These are phyloP conservation scores for Candida michaelii DNA, from an alignment of 805 yeast genomes.

Conservation along the genomic window DNA sequence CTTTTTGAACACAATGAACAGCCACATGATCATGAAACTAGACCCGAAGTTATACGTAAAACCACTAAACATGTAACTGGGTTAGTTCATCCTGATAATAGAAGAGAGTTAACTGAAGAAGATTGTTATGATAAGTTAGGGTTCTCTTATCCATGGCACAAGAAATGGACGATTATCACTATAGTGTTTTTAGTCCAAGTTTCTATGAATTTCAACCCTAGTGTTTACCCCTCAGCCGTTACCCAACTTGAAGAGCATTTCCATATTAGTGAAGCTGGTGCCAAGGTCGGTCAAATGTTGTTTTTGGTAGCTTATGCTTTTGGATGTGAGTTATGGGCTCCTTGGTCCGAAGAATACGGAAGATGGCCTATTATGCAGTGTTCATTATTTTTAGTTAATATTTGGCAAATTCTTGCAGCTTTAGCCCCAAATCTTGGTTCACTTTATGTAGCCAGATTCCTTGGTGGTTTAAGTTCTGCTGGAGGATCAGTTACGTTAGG, in stretches of 20 bases:
- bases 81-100: conserved; percentile 23
- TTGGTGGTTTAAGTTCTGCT: conserved; percentile 33
- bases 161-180: conserved; percentile 37
- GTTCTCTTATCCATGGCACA: conserved; percentile 26
- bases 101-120: conserved; percentile 28
- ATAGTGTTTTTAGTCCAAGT: conserved; percentile 38
- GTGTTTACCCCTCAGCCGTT: conserved; percentile 30
- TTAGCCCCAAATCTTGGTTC: conserved; percentile 30
- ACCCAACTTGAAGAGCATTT: conserved; percentile 23
- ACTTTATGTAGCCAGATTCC: conserved; percentile 23
- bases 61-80: conserved; percentile 18
- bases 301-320: conserved; percentile 31
- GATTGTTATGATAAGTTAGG: conserved; percentile 39
- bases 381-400: conserved; percentile 28
- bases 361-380: conserved; percentile 34
- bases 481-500: conserved; percentile 37
- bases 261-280: conserved; percentile 22
- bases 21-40: background rate
- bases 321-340: conserved; percentile 37
- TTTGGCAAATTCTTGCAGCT: conserved; percentile 34
- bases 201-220: conserved; percentile 43
- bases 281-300: conserved; percentile 28
- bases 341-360: conserved; percentile 36
- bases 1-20: conserved; percentile 11
- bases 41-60: conserved; percentile 6